Base-by-base conservation (phyloP, 1,284 basidiomycete species). In the Thelephora terrestris region DNA sequence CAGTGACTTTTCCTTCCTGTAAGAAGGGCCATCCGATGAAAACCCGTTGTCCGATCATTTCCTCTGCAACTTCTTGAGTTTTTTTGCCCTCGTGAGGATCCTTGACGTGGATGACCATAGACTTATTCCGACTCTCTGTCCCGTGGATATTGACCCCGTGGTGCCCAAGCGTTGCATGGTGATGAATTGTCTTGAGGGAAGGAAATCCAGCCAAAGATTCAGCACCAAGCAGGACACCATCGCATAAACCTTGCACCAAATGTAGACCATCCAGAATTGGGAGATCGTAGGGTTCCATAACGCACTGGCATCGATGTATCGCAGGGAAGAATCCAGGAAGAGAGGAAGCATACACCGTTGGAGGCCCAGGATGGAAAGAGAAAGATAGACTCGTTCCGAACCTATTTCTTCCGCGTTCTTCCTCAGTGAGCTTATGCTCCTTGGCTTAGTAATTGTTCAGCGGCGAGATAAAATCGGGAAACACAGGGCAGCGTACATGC, bases 121-220 rank as follows among this genome's bases (percentile, higher is more conserved):
- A 93, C 64, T 92, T 89, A 67, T 93, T 94, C 37, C 84, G 76
- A 53, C 82, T 90, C 62, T 96, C 93, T 4, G 81, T 74, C 48
- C 93, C 91, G 67, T 98, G 96, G 7, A 99, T 84, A 60, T 92
- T 97, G 57, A 99, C 93, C 32, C 86, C 81, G 61, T 98, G 94
- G 64, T 81, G 78, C 14, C 83, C 90, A 7, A 98, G 74, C 18
- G 73, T 68, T 2, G 85, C 83, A 4, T 78, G 80, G 62, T 93
- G 79, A 0, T 89, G 88, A 3, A 99, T 73, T 0, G 93, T 98
- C 55, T 95, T 79, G 25, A 99, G 72, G 0, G 92, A 94, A 0
- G 95, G 95, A 76, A 99, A 99, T 17, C 96, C 95, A 1, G 96
- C 92, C 5, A 98, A 75, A 1, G 93, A 91, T 20, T 86, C 76